Evolutionary conservation across 1,139 yeast species (phyloP).

Genomic region (Protomyces inouyei): DNA sequence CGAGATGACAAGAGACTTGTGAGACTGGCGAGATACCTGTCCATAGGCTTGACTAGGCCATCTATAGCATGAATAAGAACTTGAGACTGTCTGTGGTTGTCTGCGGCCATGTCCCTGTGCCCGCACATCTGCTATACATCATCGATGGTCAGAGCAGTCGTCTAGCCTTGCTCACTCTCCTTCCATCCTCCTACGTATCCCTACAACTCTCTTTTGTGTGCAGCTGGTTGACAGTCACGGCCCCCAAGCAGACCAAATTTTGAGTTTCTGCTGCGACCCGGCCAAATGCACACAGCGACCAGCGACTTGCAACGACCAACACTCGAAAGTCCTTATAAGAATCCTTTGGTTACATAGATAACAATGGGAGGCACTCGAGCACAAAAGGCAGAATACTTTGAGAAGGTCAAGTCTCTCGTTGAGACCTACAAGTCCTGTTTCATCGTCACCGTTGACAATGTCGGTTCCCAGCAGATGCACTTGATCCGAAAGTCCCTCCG

Average conservation of each 20-base stretch:
- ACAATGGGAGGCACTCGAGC: slow-evolving; percentile 98
- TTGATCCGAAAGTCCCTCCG: slow-evolving; percentile 97
- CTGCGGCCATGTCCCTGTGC: too few relatives aligned
- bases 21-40: neutral
- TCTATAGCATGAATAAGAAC: neutral
- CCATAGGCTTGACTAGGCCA: neutral
- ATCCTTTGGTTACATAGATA: slow-evolving; percentile 26
- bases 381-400: slow-evolving; percentile 91
- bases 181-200: too few relatives aligned
- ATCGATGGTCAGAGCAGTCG: too few relatives aligned
- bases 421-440: slow-evolving; percentile 97
- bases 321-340: slow-evolving; percentile 22
- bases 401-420: slow-evolving; percentile 89
- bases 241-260: neutral
- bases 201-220: neutral
- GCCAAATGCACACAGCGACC: neutral
- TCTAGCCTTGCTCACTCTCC: too few relatives aligned
- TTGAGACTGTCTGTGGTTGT: too few relatives aligned
- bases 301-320: neutral
- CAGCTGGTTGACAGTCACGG: neutral
- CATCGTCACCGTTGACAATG: slow-evolving; percentile 99
- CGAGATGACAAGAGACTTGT: neutral
- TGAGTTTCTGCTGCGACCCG: too few relatives aligned
- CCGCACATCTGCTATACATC: too few relatives aligned
- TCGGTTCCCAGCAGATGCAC: slow-evolving; percentile 99